Percentiles rank a stretch among this genome's conserved stretches.
Evolutionary conservation across 164 flowering plant genomes (phyloP).

Genomic region (Tetrastigma voinierianum): DNA sequence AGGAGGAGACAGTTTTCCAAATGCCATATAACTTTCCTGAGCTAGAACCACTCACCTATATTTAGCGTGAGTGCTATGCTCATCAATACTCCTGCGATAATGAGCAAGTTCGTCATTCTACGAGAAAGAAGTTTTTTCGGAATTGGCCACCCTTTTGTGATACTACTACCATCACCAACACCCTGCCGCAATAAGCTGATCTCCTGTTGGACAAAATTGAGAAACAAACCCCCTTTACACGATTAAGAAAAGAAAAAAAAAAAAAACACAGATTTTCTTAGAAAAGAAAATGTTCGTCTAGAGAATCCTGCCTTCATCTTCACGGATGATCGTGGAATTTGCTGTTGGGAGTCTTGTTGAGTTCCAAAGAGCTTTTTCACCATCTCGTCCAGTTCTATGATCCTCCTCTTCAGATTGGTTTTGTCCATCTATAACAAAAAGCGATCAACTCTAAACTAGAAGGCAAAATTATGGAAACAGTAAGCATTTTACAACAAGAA

Average conservation of each 20-base stretch:
- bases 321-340: conserved; percentile 23
- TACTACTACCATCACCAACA: conserved; percentile 33
- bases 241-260: neutral
- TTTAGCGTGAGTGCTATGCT: conserved; percentile 19
- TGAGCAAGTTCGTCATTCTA: conserved; percentile 52
- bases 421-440: conserved; percentile 54
- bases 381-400: conserved; percentile 66
- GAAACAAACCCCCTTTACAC: too few species aligned
- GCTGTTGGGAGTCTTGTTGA: conserved; percentile 29
- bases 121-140: conserved; percentile 50
- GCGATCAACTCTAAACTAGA: conserved; percentile 5
- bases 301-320: conserved; percentile 35
- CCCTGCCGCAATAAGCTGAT: conserved; percentile 14
- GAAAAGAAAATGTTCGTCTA: neutral
- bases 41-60: conserved; percentile 16
- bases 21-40: too few species aligned
- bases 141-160: conserved; percentile 40
- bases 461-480: neutral
- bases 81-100: conserved; percentile 23
- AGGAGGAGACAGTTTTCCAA: too few species aligned
- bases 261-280: neutral
- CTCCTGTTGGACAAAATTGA: conserved; percentile 29
- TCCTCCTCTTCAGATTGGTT: conserved; percentile 47
- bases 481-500: neutral
- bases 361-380: conserved; percentile 41